These are phyloP conservation scores for Marsdenia floribunda DNA, from an alignment of 257 asterid species.

Conservation along the genomic window DNA sequence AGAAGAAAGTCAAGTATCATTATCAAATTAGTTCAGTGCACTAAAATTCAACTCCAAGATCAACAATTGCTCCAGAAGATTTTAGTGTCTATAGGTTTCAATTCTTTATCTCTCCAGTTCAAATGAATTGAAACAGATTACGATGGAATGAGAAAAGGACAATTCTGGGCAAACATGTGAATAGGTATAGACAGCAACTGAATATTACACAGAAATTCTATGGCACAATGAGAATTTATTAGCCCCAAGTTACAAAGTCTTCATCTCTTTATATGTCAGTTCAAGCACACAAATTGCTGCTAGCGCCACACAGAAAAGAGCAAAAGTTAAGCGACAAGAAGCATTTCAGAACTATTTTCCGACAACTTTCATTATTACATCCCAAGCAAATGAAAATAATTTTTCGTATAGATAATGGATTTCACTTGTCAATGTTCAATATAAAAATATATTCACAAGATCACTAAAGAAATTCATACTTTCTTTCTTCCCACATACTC, in stretches of 20 bases:
- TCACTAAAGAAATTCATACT: neutral
- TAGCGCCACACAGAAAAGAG: neutral
- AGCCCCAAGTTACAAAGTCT: neutral
- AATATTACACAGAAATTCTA: neutral
- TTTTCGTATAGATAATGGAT: neutral
- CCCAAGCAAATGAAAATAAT: neutral
- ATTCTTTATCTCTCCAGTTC: neutral
- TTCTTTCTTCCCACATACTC: neutral
- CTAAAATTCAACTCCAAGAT: neutral
- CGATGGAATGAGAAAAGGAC: neutral
- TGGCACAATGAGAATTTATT: neutral
- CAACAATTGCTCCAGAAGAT: neutral
- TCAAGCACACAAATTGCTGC: neutral
- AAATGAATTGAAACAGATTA: neutral
- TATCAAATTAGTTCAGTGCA: neutral
- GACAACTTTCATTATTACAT: neutral
- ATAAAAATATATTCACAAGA: neutral
- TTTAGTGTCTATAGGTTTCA: neutral
- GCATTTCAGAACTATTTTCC: neutral
- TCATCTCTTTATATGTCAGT: neutral
- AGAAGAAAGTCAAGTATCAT: conserved; percentile 12
- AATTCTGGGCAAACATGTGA: neutral
- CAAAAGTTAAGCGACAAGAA: neutral
- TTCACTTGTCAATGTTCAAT: neutral
- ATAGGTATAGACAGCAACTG: neutral